A percentile compares a stretch with the other conserved stretches of the same genome.
Evolutionary conservation across 1,139 yeast genomes (phyloP).

Genomic region (Blastobotrys illinoisensis): DNA sequence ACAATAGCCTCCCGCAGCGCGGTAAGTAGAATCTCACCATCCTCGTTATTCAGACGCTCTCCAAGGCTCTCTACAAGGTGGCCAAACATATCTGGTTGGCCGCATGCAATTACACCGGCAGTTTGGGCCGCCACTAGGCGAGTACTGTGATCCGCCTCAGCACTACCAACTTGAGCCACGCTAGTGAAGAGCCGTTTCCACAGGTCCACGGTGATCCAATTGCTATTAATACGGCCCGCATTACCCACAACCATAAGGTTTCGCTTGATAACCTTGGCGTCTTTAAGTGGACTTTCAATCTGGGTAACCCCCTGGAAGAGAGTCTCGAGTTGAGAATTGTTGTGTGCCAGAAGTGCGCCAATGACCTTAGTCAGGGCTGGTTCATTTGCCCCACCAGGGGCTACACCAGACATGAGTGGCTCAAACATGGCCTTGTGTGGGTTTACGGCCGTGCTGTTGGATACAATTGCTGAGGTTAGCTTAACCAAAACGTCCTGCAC

Average conservation of each 20-base stretch:
- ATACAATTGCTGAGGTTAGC: neutral
- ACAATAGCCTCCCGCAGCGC: neutral
- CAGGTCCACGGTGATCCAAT: neutral
- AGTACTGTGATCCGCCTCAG: neutral
- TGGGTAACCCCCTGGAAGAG: neutral
- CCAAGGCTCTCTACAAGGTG: neutral
- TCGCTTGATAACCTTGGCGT: neutral
- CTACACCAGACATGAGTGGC: neutral
- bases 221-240: neutral
- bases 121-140: neutral
- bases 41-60: neutral
- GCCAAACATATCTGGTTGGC: neutral
- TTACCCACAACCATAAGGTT: neutral
- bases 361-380: neutral
- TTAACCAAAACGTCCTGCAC: neutral
- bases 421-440: neutral
- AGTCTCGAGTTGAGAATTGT: neutral
- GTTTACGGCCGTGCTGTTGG: neutral
- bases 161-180: neutral
- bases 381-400: neutral
- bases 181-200: neutral
- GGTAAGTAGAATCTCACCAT: neutral
- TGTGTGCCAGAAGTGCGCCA: neutral
- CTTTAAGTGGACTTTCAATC: neutral
- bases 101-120: neutral